Evolutionary conservation across 345 rosid genomes (phyloP).

Genomic region (Moringa oleifera): DNA sequence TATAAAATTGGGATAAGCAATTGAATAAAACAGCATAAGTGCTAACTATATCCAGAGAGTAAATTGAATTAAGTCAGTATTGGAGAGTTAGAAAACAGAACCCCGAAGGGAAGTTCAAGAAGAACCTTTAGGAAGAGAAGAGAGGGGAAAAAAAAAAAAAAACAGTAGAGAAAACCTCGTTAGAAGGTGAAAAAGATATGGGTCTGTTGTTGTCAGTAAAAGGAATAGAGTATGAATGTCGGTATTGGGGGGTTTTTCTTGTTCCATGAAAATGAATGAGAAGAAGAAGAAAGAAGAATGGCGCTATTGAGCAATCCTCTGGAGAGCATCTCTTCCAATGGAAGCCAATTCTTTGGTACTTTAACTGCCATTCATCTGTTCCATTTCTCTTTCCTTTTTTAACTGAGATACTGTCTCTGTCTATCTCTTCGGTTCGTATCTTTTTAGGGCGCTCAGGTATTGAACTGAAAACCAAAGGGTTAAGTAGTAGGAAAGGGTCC

Average conservation of each 20-base stretch:
- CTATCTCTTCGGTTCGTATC: too few relatives aligned
- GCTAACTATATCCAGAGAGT: neutral
- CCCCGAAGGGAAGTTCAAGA: neutral
- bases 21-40: too few relatives aligned
- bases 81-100: neutral
- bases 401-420: too few relatives aligned
- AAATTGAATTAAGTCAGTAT: too few relatives aligned
- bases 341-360: conserved; percentile 68
- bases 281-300: conserved; percentile 18
- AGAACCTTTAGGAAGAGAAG: neutral
- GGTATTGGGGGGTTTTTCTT: conserved; percentile 1
- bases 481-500: too few relatives aligned
- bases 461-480: too few relatives aligned
- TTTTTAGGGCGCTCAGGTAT: too few relatives aligned
- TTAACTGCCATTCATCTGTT: conserved; percentile 74
- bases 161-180: conserved; percentile 2
- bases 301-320: conserved; percentile 46
- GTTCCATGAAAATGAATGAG: neutral
- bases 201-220: conserved; percentile 12
- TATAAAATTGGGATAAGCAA: too few relatives aligned
- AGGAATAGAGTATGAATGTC: neutral
- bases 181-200: conserved; percentile 9
- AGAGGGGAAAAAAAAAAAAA: neutral
- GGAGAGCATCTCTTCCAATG: conserved; percentile 71
- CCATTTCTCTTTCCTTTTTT: conserved; percentile 9